Conservation (phyloP, 2,329 filamentous ascomycete species). For the Microdochium paspali region DNA sequence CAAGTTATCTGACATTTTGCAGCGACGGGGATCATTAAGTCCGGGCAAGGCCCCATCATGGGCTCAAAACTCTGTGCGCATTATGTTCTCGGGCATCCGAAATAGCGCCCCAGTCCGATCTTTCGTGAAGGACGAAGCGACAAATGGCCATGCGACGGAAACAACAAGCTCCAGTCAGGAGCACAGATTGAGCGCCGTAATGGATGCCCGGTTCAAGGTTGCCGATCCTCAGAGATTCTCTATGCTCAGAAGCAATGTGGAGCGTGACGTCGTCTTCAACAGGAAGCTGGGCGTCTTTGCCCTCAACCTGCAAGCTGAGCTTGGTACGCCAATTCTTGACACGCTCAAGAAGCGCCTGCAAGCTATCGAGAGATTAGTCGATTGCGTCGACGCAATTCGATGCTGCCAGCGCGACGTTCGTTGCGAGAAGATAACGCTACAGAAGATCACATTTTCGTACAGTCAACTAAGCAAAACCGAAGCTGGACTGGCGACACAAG, state of each 20-base stretch:
- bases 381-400: conserved; percentile 58
- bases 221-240: conserved; percentile 43
- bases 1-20: conserved; percentile 34
- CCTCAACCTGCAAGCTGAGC: conserved; percentile 46
- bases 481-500: conserved; percentile 3
- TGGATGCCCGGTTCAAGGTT: conserved; percentile 47
- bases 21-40: conserved; percentile 8
- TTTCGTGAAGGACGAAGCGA: conserved; percentile 1
- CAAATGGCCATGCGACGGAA: conserved; percentile 2
- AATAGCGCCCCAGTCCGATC: conserved; percentile 5
- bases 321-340: conserved; percentile 50
- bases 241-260: conserved; percentile 43
- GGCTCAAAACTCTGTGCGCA: conserved; percentile 49
- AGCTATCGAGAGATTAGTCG: conserved; percentile 61
- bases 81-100: conserved; percentile 44
- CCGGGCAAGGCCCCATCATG: conserved; percentile 28
- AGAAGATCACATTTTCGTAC: conserved; percentile 62
- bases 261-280: conserved; percentile 55
- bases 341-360: conserved; percentile 51
- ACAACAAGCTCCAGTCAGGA: conserved; percentile 6
- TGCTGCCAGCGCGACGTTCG: conserved; percentile 43
- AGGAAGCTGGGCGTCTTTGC: conserved; percentile 50
- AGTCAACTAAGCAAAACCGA: conserved; percentile 21
- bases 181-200: conserved; percentile 26
- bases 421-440: conserved; percentile 50